phyloP scores from a whole-genome alignment of 441 rosid species.

The Aleurites moluccanus region DNA sequence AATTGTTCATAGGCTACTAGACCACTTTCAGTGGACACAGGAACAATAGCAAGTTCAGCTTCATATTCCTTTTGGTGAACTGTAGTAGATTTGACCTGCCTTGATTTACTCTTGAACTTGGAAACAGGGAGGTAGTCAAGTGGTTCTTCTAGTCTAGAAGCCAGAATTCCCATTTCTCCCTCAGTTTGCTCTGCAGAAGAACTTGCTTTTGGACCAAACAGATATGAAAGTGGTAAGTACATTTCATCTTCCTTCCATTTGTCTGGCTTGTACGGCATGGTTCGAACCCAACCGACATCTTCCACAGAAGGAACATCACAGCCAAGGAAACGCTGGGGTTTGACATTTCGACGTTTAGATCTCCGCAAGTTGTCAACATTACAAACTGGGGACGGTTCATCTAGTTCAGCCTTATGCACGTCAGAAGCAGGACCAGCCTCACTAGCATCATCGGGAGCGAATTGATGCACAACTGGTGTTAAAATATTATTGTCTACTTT shows the following conservation, averaged over 20 bases:
- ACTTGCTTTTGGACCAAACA: constrained; percentile 32
- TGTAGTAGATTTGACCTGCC: constrained; percentile 25
- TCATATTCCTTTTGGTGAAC: constrained; percentile 25
- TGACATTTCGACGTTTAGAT: constrained; percentile 70
- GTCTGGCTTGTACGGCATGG: constrained; percentile 41
- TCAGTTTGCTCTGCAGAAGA: constrained; percentile 24
- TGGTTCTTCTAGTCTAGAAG: constrained; percentile 7
- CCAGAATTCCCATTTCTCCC: constrained; percentile 20
- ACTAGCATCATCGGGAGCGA: constrained; percentile 28
- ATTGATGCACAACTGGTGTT: constrained; percentile 41
- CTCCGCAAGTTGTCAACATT: constrained; percentile 58
- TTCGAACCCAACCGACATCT: constrained; percentile 42
- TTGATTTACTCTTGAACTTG: constrained; percentile 22
- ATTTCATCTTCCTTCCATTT: constrained; percentile 46
- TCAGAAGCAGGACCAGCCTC: constrained; percentile 33
- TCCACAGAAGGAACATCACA: constrained; percentile 44
- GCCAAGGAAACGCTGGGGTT: constrained; percentile 68
- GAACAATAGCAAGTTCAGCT: constrained; percentile 50
- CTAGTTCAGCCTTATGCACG: constrained; percentile 21
- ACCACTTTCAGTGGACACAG: constrained; percentile 42
- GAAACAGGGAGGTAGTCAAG: constrained; percentile 25
- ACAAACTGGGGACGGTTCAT: constrained; percentile 22
- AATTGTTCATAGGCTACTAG: constrained; percentile 33
- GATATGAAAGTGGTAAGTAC: constrained; percentile 48
- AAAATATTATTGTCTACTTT: constrained; percentile 47